Percentiles rank a stretch among this genome's conserved stretches.
Evolutionary conservation across 164 flowering plant species (phyloP).

Genomic region (Akebia trifoliata): DNA sequence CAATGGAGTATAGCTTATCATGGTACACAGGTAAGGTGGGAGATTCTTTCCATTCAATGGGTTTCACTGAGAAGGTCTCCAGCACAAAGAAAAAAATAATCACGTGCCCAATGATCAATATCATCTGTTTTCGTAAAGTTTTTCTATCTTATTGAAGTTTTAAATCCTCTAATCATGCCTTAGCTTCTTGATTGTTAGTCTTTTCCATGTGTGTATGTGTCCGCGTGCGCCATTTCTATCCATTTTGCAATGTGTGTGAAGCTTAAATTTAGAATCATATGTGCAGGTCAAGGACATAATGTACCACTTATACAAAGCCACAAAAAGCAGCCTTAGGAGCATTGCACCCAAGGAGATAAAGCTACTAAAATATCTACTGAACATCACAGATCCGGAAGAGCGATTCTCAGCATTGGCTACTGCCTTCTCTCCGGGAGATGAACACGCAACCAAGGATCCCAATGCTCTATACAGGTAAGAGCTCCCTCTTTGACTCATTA

Average conservation of each 20-base stretch:
- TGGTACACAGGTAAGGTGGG: no score
- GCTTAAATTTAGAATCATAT: neutral
- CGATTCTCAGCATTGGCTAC: conserved; percentile 88
- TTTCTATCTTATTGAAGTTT: no score
- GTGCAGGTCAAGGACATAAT: conserved; percentile 90
- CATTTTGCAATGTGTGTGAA: neutral
- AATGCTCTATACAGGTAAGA: conserved; percentile 71
- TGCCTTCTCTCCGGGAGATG: conserved; percentile 85
- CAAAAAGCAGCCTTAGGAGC: conserved; percentile 83
- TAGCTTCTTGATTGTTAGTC: neutral
- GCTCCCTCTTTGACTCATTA: neutral
- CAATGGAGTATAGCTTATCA: no score
- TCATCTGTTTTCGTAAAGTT: no score
- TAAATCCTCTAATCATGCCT: neutral
- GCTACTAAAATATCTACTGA: conserved; percentile 78
- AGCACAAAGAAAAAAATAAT: no score
- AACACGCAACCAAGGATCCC: conserved; percentile 54
- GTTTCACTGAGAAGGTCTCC: no score
- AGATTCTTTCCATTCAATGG: no score
- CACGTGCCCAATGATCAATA: no score
- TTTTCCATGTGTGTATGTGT: neutral
- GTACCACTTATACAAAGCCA: conserved; percentile 79
- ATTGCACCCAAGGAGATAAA: conserved; percentile 89
- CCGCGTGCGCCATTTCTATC: neutral
- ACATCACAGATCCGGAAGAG: conserved; percentile 94